These are phyloP conservation scores for Rhizophlyctis rosea DNA, from an alignment of 192 early-diverging fungal genomes.

Conservation along the genomic window DNA sequence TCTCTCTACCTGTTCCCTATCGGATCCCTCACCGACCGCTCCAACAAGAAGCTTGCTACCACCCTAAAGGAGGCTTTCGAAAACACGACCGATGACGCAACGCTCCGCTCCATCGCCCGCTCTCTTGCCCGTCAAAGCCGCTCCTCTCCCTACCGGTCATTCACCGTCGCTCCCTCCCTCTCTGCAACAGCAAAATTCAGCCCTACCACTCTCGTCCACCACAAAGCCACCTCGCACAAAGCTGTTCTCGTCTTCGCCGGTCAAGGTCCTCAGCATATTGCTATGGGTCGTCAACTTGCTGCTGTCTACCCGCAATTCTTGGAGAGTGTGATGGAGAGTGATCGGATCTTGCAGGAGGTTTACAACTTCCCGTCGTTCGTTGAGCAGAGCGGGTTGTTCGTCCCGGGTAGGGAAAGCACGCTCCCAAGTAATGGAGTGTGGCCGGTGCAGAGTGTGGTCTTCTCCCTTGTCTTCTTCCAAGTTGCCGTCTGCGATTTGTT, in stretches of 20 bases:
- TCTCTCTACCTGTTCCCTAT: background rate
- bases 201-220: background rate
- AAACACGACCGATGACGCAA: background rate
- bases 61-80: constrained; percentile 1
- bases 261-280: constrained; percentile 31
- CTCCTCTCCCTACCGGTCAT: constrained; percentile 23
- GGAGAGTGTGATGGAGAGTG: background rate
- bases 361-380: constrained; percentile 9
- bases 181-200: background rate
- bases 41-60: constrained; percentile 6
- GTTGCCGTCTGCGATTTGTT: constrained; percentile 29
- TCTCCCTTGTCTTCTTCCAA: constrained; percentile 28
- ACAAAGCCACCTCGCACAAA: background rate
- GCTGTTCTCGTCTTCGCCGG: constrained; percentile 27
- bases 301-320: constrained; percentile 17
- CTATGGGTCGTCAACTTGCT: constrained; percentile 22
- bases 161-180: constrained; percentile 12
- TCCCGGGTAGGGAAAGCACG: constrained; percentile 1
- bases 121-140: constrained; percentile 17
- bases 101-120: background rate
- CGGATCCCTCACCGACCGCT: background rate
- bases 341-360: constrained; percentile 2
- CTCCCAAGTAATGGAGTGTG: constrained; percentile 20
- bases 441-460: constrained; percentile 24
- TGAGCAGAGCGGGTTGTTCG: constrained; percentile 19